phyloP scores from a whole-genome alignment of 2,329 filamentous ascomycete species.

The Fusarium pininemorale region DNA sequence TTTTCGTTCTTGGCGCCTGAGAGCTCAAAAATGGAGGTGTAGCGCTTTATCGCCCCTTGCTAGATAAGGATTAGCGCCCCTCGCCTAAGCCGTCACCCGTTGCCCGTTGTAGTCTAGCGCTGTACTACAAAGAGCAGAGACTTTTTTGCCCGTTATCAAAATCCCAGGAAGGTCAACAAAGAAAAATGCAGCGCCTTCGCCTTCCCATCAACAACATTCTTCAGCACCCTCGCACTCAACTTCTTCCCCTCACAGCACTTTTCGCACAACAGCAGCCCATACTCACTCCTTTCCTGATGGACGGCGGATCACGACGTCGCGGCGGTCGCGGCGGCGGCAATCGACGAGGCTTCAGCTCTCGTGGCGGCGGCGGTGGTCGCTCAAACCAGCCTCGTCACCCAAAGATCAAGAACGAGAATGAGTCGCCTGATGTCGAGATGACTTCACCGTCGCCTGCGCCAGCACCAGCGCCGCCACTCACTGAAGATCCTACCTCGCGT shows the following conservation, averaged over 20 bases:
- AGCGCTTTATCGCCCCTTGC: no score
- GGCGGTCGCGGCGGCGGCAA: constrained; percentile 16
- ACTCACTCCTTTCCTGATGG: constrained; percentile 6
- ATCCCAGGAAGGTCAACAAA: background rate
- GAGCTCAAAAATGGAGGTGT: no score
- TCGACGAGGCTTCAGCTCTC: background rate
- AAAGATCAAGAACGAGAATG: background rate
- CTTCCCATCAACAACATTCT: background rate
- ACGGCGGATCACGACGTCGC: constrained; percentile 13
- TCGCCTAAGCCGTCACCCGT: no score
- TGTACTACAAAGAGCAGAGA: constrained; percentile 14
- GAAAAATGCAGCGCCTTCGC: constrained; percentile 19
- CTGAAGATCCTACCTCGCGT: constrained; percentile 55
- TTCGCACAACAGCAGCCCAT: no score
- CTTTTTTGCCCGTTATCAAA: constrained; percentile 25
- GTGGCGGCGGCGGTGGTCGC: background rate
- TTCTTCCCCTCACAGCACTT: background rate
- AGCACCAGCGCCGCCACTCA: constrained; percentile 9
- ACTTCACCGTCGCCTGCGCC: background rate
- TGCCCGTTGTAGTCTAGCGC: background rate
- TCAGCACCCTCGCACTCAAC: no score
- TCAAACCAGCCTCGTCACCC: background rate
- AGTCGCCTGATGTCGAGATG: background rate
- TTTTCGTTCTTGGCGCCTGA: no score
- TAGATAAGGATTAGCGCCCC: no score